These are phyloP conservation scores for Blastobotrys peoriensis DNA, from an alignment of 805 yeast species.

Conservation along the genomic window DNA sequence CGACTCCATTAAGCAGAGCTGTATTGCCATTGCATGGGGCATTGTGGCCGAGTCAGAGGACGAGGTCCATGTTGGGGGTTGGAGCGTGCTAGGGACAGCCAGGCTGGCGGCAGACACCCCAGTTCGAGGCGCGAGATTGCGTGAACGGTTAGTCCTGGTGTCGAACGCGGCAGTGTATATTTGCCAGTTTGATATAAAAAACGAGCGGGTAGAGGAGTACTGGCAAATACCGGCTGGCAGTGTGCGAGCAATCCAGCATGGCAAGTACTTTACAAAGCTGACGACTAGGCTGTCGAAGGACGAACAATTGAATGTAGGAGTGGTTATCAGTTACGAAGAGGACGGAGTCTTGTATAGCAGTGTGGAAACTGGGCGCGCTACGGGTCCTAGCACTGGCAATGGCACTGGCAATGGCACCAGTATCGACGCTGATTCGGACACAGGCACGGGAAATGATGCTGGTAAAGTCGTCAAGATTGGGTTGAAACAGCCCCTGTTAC, in stretches of 20 bases:
- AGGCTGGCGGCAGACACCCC: too few relatives aligned
- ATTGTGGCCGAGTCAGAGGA: slow-evolving; percentile 18
- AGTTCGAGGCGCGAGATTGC: slow-evolving; percentile 13
- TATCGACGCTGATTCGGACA: background rate
- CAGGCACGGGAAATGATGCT: background rate
- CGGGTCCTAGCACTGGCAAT: too few relatives aligned
- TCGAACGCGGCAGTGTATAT: slow-evolving; percentile 24
- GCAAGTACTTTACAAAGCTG: slow-evolving; percentile 21
- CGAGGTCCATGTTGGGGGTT: slow-evolving; percentile 28
- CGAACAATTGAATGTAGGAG: slow-evolving; percentile 19
- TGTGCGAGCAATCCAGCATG: slow-evolving; percentile 18
- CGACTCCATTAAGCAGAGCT: slow-evolving; percentile 24
- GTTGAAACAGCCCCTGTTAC: slow-evolving; percentile 12
- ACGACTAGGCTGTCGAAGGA: slow-evolving; percentile 13
- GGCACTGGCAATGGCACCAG: too few relatives aligned
- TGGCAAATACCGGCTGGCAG: slow-evolving; percentile 9
- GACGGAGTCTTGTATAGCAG: background rate
- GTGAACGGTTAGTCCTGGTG: slow-evolving; percentile 25
- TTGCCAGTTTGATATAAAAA: slow-evolving; percentile 20
- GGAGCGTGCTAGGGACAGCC: slow-evolving; percentile 36
- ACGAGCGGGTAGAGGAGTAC: slow-evolving; percentile 20
- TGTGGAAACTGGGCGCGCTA: background rate
- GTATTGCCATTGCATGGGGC: slow-evolving; percentile 20
- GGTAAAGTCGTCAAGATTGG: slow-evolving; percentile 7
- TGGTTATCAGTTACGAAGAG: slow-evolving; percentile 19